Percentiles rank a stretch among this genome's conserved stretches.
phyloP scores from a whole-genome alignment of 2,329 filamentous ascomycete species.

The Fusarium protoensiforme region DNA sequence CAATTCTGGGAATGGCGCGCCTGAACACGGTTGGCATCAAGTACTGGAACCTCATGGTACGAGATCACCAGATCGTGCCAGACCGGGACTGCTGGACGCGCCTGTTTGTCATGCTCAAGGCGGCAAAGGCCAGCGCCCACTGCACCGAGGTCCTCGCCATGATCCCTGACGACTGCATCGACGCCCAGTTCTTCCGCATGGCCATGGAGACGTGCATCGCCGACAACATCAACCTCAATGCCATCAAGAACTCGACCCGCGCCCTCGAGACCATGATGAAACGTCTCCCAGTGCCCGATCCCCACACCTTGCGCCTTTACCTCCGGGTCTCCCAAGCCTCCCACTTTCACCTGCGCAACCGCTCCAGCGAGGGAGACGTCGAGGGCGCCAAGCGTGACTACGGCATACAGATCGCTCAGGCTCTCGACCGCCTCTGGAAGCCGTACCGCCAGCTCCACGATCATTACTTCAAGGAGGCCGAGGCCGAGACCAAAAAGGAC shows the following conservation, averaged over 20 bases:
- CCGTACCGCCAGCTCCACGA: constrained; percentile 56
- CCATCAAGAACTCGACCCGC: constrained; percentile 71
- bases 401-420: constrained; percentile 61
- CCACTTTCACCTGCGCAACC: constrained; percentile 52
- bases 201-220: constrained; percentile 79
- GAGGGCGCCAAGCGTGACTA: constrained; percentile 54
- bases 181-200: constrained; percentile 71
- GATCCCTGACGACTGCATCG: constrained; percentile 60
- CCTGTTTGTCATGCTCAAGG: constrained; percentile 74
- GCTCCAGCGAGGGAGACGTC: constrained; percentile 45
- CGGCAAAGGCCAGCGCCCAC: constrained; percentile 72
- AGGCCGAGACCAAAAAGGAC: constrained; percentile 38
- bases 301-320: constrained; percentile 64
- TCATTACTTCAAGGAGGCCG: constrained; percentile 47
- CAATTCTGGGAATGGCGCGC: constrained; percentile 69
- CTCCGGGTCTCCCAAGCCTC: constrained; percentile 65
- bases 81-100: constrained; percentile 77
- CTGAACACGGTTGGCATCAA: constrained; percentile 70
- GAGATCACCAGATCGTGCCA: constrained; percentile 70
- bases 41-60: constrained; percentile 83
- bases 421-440: constrained; percentile 62
- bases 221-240: constrained; percentile 80
- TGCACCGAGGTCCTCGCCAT: constrained; percentile 68
- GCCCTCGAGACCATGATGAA: constrained; percentile 73
- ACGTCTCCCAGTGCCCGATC: constrained; percentile 57